Conservation (phyloP, 306 rosid species). For the Oemleria cerasiformis region DNA sequence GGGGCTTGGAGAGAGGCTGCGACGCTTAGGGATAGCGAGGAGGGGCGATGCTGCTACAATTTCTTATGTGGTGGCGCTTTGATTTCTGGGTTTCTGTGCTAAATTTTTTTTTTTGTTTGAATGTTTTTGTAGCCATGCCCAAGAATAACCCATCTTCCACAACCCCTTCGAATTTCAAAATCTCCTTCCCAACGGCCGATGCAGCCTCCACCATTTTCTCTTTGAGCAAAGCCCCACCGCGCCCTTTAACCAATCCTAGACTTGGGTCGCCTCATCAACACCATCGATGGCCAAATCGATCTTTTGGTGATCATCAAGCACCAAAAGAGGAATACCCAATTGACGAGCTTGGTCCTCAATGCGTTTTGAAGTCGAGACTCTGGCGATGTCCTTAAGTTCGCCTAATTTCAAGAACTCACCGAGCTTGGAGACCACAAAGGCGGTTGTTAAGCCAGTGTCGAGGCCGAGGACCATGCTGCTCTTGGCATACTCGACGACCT, state of each 20-base stretch:
- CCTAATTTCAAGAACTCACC: conserved; percentile 62
- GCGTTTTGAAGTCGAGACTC: conserved; percentile 80
- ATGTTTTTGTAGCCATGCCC: conserved; percentile 77
- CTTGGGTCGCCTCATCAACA: conserved; percentile 77
- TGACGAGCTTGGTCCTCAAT: conserved; percentile 80
- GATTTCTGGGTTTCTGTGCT: too few relatives aligned
- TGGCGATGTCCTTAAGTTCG: conserved; percentile 50
- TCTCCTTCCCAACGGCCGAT: conserved; percentile 71
- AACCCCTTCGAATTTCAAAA: conserved; percentile 66
- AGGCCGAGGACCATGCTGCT: conserved; percentile 87
- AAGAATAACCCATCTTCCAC: conserved; percentile 83
- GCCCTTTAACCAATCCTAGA: conserved; percentile 72
- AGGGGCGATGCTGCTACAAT: too few relatives aligned
- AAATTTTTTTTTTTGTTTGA: too few relatives aligned
- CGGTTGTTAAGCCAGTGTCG: conserved; percentile 89
- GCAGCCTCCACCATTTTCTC: conserved; percentile 93
- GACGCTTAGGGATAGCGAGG: too few relatives aligned
- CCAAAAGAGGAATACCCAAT: conserved; percentile 69
- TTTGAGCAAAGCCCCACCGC: conserved; percentile 69
- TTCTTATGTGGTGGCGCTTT: too few relatives aligned
- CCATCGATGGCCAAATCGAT: conserved; percentile 83
- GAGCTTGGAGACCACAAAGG: conserved; percentile 78
- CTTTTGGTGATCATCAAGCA: conserved; percentile 65
- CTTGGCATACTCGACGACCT: conserved; percentile 73
- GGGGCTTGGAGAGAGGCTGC: too few relatives aligned